phyloP scores from a whole-genome alignment of 441 rosid genomes.

The Rhodomyrtus psidioides region DNA sequence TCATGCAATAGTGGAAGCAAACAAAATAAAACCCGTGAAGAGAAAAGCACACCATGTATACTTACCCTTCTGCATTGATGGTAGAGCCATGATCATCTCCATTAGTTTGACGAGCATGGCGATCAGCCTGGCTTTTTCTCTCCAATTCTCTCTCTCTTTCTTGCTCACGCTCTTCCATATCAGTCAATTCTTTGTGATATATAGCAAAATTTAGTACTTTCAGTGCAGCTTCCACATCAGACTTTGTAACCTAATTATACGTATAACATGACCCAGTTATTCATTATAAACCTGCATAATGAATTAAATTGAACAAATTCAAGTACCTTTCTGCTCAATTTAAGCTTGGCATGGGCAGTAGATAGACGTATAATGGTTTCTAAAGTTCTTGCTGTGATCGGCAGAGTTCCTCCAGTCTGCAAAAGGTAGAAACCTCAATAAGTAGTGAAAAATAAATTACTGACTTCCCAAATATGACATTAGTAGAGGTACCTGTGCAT shows the following conservation, averaged over 20 bases:
- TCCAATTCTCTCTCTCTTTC: conserved; percentile 64
- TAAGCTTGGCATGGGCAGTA: conserved; percentile 95
- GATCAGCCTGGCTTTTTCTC: conserved; percentile 36
- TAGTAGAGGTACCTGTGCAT: conserved; percentile 43
- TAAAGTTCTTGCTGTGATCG: conserved; percentile 92
- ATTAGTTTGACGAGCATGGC: conserved; percentile 12
- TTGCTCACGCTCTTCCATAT: conserved; percentile 94
- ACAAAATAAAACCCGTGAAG: neutral
- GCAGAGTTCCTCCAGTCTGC: conserved; percentile 98
- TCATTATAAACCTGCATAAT: neutral
- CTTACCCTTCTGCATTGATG: conserved; percentile 42
- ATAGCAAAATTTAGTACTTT: conserved; percentile 90
- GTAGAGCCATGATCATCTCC: conserved; percentile 14
- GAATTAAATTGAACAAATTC: neutral
- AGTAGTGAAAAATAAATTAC: neutral
- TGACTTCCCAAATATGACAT: neutral
- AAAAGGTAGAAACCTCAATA: conserved; percentile 7
- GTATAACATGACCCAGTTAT: neutral
- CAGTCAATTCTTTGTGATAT: conserved; percentile 93
- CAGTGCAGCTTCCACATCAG: conserved; percentile 92
- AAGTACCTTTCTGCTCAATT: conserved; percentile 76
- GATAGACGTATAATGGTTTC: conserved; percentile 97
- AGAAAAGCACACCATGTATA: neutral
- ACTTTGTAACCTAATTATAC: conserved; percentile 52
- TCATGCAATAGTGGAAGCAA: neutral